Base-by-base conservation (phyloP, 2,329 filamentous ascomycete species). In the Colletotrichum endophyticum region DNA sequence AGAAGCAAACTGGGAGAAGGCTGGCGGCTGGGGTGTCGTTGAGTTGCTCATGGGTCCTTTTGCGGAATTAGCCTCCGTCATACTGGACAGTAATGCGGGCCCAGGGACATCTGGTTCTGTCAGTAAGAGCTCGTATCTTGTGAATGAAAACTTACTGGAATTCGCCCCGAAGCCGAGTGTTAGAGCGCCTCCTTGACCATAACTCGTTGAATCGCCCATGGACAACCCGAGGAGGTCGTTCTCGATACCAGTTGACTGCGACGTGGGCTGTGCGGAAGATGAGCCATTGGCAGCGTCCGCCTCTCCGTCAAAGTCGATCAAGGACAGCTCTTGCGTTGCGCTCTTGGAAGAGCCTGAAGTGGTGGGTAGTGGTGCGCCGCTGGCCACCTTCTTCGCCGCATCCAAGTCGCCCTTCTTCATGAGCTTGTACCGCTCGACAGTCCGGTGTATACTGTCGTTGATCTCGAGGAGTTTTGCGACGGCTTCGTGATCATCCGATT, bases 391-490 rank as follows among this genome's bases (percentile, higher is more conserved):
- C 79, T 94, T 92, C 19, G 97, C 95, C 13, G 89, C 95, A 79
- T 96, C 95, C 61, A 98, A 84, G 81, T 99, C 96, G 27, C 97
- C 97, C 87, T 97, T 98, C 89, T 98, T 99, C 85, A 99, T 93
- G 72, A 99, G 88, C 89, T 95, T 98, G 85, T 99, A 99, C 79
- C 97, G 90, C 86, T 99, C 95, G 72, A 99, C 95, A 2, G 97
- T 99, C 78, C 96, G 93, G 83, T 99, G 95, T 91, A 99, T 99
- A 86, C 96, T 98, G 85, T 99, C 97, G 83, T 99, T 99, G 82
- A 99, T 99, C 83, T 99, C 96, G 72, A 99, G 91, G 13, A 99
- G 89, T 85, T 98, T 98, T 59, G 96, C 95, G 8, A 99, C 97
- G 7, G 97, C 97, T 87, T 98, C 97, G 77, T 96, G 93, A 82